These are phyloP conservation scores for Phialocephala subalpina DNA, from an alignment of 2,329 filamentous ascomycete species.

Conservation along the genomic window DNA sequence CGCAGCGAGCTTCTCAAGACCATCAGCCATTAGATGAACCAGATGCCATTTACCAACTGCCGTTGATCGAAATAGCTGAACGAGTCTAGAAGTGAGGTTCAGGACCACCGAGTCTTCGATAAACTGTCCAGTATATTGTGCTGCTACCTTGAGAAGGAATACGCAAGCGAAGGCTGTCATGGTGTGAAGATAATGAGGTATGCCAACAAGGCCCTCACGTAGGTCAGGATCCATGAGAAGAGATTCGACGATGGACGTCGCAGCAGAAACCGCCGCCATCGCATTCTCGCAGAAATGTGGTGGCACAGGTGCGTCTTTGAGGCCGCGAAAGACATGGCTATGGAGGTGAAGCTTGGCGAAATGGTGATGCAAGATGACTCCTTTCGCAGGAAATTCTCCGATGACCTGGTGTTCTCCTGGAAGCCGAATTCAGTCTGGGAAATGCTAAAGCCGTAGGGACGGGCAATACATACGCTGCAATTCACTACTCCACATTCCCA, in stretches of 20 bases:
- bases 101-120: no score
- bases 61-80: no score
- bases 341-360: conserved; percentile 1
- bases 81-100: no score
- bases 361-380: background rate
- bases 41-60: no score
- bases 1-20: no score
- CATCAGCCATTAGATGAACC: no score
- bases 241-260: background rate
- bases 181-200: conserved; percentile 4
- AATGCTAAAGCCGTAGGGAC: background rate
- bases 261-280: background rate
- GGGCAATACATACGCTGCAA: background rate
- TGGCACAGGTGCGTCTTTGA: background rate
- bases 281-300: background rate
- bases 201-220: background rate
- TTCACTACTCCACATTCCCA: background rate
- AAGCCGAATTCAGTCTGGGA: background rate
- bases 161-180: background rate
- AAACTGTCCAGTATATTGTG: no score
- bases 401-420: background rate
- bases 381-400: background rate
- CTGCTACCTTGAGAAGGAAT: background rate
- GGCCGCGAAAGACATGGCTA: conserved; percentile 1
- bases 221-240: background rate